Evolutionary conservation across 2,329 filamentous ascomycete genomes (phyloP), one percentile per base, ranked within the genome.

Genomic region (Trichoderma koningii): DNA sequence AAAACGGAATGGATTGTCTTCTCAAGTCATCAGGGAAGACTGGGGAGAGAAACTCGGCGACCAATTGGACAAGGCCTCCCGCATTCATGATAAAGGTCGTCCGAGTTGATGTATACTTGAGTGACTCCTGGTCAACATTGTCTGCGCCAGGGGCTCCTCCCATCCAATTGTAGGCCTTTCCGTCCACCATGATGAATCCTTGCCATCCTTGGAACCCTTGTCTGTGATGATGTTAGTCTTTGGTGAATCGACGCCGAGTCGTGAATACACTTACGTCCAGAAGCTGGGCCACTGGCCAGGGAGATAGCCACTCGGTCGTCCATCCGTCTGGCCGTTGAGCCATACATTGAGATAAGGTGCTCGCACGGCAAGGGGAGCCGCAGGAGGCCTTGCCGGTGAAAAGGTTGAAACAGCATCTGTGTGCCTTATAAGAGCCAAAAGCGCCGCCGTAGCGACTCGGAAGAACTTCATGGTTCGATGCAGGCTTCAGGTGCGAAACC

Each of bases 281-380:
- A 90, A 90, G 1, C 78, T 80, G 1, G 89, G 84, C 88, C 88
- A 93, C 71, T 86, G 76, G 2, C 89, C 89, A 0, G 89, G 84
- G 34, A 93, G 80, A 66, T 89, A 84, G 1, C 88, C 88, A 41
- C 87, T 87, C 71, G 88, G 85, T 10, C 85, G 83, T 23, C 83
- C 85, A 73, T 87, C 81, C 30, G 79, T 84, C 1, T 87, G 87
- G 10, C 83, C 87, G 65, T 84, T 77, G 48, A 89, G 80, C 88
- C 89, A 92, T 15, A 87, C 85, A 72, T 85, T 92, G 17, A 93
- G 76, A 70, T 93, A 94, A 0, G 91, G 91, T 10, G 87, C 89
- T 67, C 86, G 87, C 51, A 93, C 90, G 50, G 89, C 89, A 41
- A 94, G 76, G 14, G 91, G 90, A 30, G 90, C 80, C 1, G 89